These are phyloP conservation scores for Clavispora phyllophila DNA, from an alignment of 805 yeast species.

Conservation along the genomic window DNA sequence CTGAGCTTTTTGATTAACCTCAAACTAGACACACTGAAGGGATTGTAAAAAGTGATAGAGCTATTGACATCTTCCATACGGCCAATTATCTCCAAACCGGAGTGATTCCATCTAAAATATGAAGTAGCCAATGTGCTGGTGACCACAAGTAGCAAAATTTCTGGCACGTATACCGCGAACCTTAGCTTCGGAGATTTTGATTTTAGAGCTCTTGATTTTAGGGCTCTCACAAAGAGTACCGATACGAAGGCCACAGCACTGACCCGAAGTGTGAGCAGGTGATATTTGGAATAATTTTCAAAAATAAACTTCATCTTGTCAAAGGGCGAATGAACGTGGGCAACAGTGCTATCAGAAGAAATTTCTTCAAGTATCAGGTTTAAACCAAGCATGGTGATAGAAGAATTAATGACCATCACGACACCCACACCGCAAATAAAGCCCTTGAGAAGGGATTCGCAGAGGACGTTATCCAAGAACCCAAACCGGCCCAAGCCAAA, in stretches of 20 bases:
- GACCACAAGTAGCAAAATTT: slow-evolving; percentile 71
- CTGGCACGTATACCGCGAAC: slow-evolving; percentile 68
- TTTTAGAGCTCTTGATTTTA: slow-evolving; percentile 27
- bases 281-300: slow-evolving; percentile 42
- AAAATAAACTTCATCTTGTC: slow-evolving; percentile 60
- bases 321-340: slow-evolving; percentile 54
- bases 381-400: slow-evolving; percentile 69
- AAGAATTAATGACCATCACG: slow-evolving; percentile 53
- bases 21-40: slow-evolving; percentile 47
- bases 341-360: slow-evolving; percentile 24
- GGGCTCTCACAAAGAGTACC: slow-evolving; percentile 37
- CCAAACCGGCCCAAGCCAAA: slow-evolving; percentile 25
- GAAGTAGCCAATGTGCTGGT: slow-evolving; percentile 51
- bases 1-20: slow-evolving; percentile 53
- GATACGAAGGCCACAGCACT: slow-evolving; percentile 53
- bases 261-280: slow-evolving; percentile 57
- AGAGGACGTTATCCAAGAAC: slow-evolving; percentile 35
- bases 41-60: slow-evolving; percentile 46
- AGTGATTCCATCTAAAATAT: slow-evolving; percentile 41
- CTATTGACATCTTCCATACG: slow-evolving; percentile 44
- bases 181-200: slow-evolving; percentile 15
- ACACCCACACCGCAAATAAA: slow-evolving; percentile 42
- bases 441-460: slow-evolving; percentile 38
- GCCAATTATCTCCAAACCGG: slow-evolving; percentile 70
- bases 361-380: slow-evolving; percentile 38